Conservation (phyloP, 2,329 filamentous ascomycete species). For the Aspergillus ustus region DNA sequence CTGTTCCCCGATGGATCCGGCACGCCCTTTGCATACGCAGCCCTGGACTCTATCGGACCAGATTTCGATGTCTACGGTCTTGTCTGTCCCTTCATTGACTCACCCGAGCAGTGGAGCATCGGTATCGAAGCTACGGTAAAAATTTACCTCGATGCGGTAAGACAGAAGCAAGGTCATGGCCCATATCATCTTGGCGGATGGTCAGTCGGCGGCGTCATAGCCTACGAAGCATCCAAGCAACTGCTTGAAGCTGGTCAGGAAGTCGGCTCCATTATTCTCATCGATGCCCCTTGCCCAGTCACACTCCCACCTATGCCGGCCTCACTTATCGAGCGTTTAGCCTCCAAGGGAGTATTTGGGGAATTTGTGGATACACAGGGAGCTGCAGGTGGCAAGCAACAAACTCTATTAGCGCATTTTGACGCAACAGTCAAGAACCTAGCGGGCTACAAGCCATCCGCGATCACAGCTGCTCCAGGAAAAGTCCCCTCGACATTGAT, state of each 20-base stretch:
- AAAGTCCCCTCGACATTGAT: no score
- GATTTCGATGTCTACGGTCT: slow-evolving; percentile 5
- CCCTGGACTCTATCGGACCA: slow-evolving; percentile 33
- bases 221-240: slow-evolving; percentile 66
- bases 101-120: slow-evolving; percentile 28
- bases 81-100: slow-evolving; percentile 23
- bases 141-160: slow-evolving; percentile 39
- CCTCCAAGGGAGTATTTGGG: background rate
- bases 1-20: slow-evolving; percentile 50
- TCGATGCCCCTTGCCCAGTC: background rate
- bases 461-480: no score
- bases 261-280: slow-evolving; percentile 62
- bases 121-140: slow-evolving; percentile 27
- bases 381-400: no score
- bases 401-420: no score
- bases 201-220: slow-evolving; percentile 71
- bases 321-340: background rate
- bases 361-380: background rate
- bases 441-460: no score
- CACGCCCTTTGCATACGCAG: slow-evolving; percentile 49
- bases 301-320: background rate
- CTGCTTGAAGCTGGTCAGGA: slow-evolving; percentile 54
- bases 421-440: no score
- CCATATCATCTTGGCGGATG: slow-evolving; percentile 69
- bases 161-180: slow-evolving; percentile 41